These are phyloP conservation scores for Saccharomycopsis sp. DNA, from an alignment of 805 yeast species.

Conservation along the genomic window DNA sequence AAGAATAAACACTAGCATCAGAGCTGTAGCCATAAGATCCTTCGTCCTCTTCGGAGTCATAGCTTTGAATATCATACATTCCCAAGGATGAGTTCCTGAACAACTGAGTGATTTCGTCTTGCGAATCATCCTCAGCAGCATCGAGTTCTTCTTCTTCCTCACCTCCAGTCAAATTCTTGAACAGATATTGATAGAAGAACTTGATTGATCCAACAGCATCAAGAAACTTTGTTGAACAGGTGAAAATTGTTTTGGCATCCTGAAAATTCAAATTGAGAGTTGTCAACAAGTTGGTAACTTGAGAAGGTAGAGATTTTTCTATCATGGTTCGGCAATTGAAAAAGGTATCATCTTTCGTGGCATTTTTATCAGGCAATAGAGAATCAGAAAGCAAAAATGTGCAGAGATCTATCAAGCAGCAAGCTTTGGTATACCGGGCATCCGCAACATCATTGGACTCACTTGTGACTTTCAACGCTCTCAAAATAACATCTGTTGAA, in stretches of 20 bases:
- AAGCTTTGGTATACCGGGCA: slow-evolving; percentile 45
- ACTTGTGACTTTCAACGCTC: slow-evolving; percentile 47
- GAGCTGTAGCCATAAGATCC: slow-evolving; percentile 41
- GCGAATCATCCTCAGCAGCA: slow-evolving; percentile 46
- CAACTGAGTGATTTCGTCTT: slow-evolving; percentile 75
- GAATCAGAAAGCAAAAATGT: slow-evolving; percentile 27
- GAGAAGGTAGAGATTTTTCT: slow-evolving; percentile 53
- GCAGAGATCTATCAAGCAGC: slow-evolving; percentile 43
- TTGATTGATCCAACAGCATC: slow-evolving; percentile 49
- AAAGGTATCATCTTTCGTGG: slow-evolving; percentile 40
- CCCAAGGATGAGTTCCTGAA: slow-evolving; percentile 86
- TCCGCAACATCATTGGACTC: slow-evolving; percentile 30
- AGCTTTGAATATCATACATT: slow-evolving; percentile 81
- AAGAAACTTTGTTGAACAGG: slow-evolving; percentile 50
- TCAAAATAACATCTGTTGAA: slow-evolving; percentile 58
- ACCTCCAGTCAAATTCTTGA: slow-evolving; percentile 31
- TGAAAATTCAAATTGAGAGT: slow-evolving; percentile 70
- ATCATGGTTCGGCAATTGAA: slow-evolving; percentile 56
- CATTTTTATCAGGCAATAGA: slow-evolving; percentile 21
- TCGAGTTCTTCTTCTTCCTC: slow-evolving; percentile 48
- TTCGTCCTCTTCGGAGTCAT: slow-evolving; percentile 54
- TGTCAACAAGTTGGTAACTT: slow-evolving; percentile 52
- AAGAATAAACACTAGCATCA: slow-evolving; percentile 28
- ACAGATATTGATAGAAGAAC: slow-evolving; percentile 35
- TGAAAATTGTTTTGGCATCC: slow-evolving; percentile 48